Percentiles rank a stretch among this genome's conserved stretches.
Conservation (phyloP, 2,329 filamentous ascomycete genomes). For the Cytospora piceicola region DNA sequence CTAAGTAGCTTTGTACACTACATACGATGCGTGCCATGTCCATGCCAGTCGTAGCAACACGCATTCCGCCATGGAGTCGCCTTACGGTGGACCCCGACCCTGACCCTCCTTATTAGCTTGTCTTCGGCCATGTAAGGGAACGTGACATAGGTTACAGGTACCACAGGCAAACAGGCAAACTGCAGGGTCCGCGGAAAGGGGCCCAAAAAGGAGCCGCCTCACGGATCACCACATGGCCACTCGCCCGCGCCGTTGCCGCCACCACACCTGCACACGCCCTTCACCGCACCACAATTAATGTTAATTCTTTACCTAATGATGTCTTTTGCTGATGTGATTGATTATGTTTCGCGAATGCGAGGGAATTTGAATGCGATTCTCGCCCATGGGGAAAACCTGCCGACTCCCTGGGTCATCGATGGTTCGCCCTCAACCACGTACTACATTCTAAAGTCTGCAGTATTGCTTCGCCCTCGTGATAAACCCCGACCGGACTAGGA, state of each 20-base stretch:
- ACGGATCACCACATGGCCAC: neutral
- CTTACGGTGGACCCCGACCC: neutral
- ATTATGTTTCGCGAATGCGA: neutral
- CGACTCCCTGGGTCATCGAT: neutral
- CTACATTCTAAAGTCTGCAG: neutral
- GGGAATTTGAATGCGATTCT: neutral
- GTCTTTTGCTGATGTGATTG: neutral
- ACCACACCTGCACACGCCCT: neutral
- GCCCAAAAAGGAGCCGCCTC: neutral
- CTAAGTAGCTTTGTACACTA: too few relatives aligned
- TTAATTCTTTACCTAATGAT: neutral
- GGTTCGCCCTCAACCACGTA: neutral
- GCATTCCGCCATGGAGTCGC: neutral
- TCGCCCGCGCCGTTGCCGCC: neutral
- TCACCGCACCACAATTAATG: neutral
- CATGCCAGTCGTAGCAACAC: neutral
- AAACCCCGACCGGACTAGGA: neutral
- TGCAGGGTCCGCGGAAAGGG: conserved; percentile 1
- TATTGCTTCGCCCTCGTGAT: neutral
- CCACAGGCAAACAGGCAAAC: neutral
- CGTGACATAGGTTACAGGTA: too few relatives aligned
- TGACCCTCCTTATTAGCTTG: neutral
- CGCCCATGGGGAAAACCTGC: neutral
- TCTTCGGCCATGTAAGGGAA: neutral
- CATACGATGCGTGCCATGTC: neutral